These are phyloP conservation scores for Colletotrichum costaricense DNA, from an alignment of 2,329 filamentous ascomycete genomes.

Conservation along the genomic window DNA sequence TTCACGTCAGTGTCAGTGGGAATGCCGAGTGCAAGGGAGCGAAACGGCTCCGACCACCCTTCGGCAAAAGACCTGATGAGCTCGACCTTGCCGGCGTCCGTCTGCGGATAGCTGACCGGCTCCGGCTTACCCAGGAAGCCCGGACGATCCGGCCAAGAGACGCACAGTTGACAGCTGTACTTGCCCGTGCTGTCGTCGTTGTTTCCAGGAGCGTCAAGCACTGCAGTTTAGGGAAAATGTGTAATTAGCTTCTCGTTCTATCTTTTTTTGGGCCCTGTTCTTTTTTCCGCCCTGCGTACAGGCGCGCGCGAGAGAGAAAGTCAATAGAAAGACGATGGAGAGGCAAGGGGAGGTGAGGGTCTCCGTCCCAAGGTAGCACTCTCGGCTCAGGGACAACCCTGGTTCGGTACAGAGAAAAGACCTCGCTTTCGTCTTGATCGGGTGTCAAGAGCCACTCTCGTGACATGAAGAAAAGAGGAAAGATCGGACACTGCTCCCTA, in stretches of 20 bases:
- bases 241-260: background rate
- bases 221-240: constrained; percentile 40
- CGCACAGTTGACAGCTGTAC: constrained; percentile 60
- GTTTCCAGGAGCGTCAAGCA: constrained; percentile 61
- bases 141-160: constrained; percentile 60
- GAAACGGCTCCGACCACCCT: constrained; percentile 63
- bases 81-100: constrained; percentile 49
- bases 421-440: background rate
- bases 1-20: constrained; percentile 55
- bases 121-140: constrained; percentile 46
- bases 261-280: too few species aligned
- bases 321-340: background rate
- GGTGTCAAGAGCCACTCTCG: background rate
- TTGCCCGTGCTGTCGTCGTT: constrained; percentile 41
- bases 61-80: constrained; percentile 56
- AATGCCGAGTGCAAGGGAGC: constrained; percentile 52
- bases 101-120: constrained; percentile 52
- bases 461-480: background rate
- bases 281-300: background rate
- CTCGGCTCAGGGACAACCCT: background rate
- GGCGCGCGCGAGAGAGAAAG: background rate
- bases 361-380: background rate
- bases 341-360: background rate
- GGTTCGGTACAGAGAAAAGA: background rate
- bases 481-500: background rate